Evolutionary conservation across 2,329 filamentous ascomycete species (phyloP), one percentile per base, ranked within the genome.

Genomic region (Apiospora malaysiana): DNA sequence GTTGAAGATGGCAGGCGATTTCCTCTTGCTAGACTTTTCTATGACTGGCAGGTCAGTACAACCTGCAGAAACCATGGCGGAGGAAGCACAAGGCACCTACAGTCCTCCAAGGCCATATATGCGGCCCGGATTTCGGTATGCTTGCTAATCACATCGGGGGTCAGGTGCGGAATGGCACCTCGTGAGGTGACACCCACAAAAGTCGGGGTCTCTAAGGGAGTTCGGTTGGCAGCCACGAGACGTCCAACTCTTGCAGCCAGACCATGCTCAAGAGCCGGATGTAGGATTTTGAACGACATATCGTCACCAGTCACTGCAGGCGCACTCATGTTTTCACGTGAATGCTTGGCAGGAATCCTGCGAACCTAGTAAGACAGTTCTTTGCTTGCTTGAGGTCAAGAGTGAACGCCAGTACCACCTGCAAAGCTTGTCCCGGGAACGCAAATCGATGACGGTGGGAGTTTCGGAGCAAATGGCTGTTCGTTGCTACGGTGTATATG

Each of bases 51-150:
- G 18, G 68, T 72, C 56, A 73, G 71, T n/a, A 9, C 43, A 45
- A 16, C 71, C 56, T 65, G 9, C 12, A n/a, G 5, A 47, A 9
- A 68, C n/a, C 25, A 7, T 2, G 1, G 21, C 6, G n/a, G 21
- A 43, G 46, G 27, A 23, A 40, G 21, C 32, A 3, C 40, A 21
- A 32, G 23, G 32, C 9, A 82, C 93, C 82, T 86, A 98, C 96
- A 98, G 81, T 99, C 96, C 85, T 99, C 96, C 40, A 98, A 84
- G 0, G 92, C 93, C 77, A 96, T 85, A 79, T 97, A 97, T 3
- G 93, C 86, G 37, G 92, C 93, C 40, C 85, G 84, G 71, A 97
- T 85, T 6, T 87, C 80, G 0, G 91, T 90, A 76, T 92, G 85
- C 70, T 89, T 91, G 51, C 83, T 80, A 74, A 96, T 85, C 72